phyloP scores from a whole-genome alignment of 2,329 filamentous ascomycete species.

The Beauveria caledonica region DNA sequence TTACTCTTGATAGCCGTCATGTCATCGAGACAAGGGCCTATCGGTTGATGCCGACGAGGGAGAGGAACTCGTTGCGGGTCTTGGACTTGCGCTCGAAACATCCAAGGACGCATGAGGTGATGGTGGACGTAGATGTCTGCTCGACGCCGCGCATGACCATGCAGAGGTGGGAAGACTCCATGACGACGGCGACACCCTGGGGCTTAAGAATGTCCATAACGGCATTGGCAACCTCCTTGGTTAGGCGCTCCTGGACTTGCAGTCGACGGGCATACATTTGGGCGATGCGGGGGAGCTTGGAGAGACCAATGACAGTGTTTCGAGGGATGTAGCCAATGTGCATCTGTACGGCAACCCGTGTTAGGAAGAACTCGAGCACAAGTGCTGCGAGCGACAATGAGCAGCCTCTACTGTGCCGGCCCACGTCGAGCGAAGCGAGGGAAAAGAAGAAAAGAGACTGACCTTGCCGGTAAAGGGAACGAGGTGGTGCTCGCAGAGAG shows the following conservation, averaged over 20 bases:
- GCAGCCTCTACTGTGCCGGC: not conserved
- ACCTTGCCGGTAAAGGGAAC: slow-evolving; percentile 96
- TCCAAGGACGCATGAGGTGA: slow-evolving; percentile 95
- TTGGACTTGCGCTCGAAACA: slow-evolving; percentile 89
- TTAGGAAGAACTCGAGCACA: not conserved
- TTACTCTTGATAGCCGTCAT: too few species aligned
- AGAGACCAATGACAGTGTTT: slow-evolving; percentile 85
- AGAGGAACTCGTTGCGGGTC: slow-evolving; percentile 92
- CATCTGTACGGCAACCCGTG: slow-evolving; percentile 52
- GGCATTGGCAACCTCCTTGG: slow-evolving; percentile 90
- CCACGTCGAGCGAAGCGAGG: slow-evolving; percentile 4
- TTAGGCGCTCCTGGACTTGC: slow-evolving; percentile 93
- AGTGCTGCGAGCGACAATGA: not conserved
- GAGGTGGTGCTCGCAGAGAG: slow-evolving; percentile 92
- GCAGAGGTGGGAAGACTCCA: slow-evolving; percentile 93
- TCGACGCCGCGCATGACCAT: slow-evolving; percentile 99
- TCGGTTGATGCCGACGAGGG: slow-evolving; percentile 57
- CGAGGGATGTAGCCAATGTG: slow-evolving; percentile 97
- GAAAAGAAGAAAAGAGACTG: slow-evolving; percentile 10
- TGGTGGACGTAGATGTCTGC: slow-evolving; percentile 78
- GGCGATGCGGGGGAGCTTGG: slow-evolving; percentile 89
- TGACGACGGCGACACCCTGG: slow-evolving; percentile 91
- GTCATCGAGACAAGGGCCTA: not conserved
- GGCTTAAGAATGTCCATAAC: slow-evolving; percentile 90
- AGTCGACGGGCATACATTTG: slow-evolving; percentile 93